phyloP scores from a whole-genome alignment of 768 basidiomycete species.

The Leccinum barrowsii region DNA sequence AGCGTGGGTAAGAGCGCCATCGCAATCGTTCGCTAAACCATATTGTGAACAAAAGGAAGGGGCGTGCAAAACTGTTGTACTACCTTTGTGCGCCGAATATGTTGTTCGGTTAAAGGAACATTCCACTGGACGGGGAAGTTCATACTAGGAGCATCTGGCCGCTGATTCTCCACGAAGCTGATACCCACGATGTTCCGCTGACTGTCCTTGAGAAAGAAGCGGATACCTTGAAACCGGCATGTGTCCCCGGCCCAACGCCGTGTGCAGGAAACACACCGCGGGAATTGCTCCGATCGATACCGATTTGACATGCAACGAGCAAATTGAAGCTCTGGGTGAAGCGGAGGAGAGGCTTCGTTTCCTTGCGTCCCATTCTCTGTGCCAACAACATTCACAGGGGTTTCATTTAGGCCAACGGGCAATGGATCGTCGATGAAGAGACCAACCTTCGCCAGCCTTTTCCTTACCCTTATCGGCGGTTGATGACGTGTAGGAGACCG shows the following conservation, averaged over 20 bases:
- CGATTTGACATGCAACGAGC: slow-evolving; percentile 84
- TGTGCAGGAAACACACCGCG: slow-evolving; percentile 80
- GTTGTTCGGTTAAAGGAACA: slow-evolving; percentile 43
- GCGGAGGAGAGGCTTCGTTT: slow-evolving; percentile 30
- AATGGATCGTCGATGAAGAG: neutral
- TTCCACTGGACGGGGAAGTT: slow-evolving; percentile 68
- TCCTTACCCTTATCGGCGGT: slow-evolving; percentile 44
- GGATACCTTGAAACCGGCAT: slow-evolving; percentile 82
- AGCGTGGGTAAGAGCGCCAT: slow-evolving; percentile 65
- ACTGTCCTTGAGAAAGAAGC: slow-evolving; percentile 67
- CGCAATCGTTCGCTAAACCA: slow-evolving; percentile 59
- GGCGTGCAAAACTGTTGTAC: slow-evolving; percentile 2
- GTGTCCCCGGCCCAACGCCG: slow-evolving; percentile 87
- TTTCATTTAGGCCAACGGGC: slow-evolving; percentile 9
- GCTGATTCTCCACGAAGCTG: slow-evolving; percentile 65
- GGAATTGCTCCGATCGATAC: slow-evolving; percentile 68
- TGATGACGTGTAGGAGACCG: slow-evolving; percentile 39
- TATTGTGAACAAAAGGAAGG: slow-evolving; percentile 12
- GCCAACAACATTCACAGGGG: slow-evolving; percentile 30
- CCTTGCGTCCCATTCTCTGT: slow-evolving; percentile 29
- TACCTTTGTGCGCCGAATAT: slow-evolving; percentile 64
- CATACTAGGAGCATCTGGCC: slow-evolving; percentile 56
- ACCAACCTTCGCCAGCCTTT: slow-evolving; percentile 38
- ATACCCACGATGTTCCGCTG: slow-evolving; percentile 59
- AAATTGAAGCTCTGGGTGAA: slow-evolving; percentile 68